Conservation (phyloP, 176 grass and related monocot species). For the Eremochloa ophiuroides region DNA sequence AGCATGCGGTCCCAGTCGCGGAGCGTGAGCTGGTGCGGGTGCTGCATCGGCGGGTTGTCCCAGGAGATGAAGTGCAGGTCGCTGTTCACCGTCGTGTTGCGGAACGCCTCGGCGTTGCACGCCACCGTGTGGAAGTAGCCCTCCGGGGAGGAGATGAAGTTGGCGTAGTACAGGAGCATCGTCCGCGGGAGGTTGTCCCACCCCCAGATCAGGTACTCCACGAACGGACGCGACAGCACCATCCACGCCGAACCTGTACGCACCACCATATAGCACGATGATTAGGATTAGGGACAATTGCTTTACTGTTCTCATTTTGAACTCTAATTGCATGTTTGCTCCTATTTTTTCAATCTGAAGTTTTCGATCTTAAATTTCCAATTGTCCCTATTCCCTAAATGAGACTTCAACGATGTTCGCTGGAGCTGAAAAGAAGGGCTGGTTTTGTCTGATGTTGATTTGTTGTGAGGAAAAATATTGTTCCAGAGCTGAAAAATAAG, state of each 20-base stretch:
- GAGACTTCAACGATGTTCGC: no score
- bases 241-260: conserved; percentile 95
- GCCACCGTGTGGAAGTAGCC: conserved; percentile 88
- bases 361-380: no score
- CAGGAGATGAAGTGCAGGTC: conserved; percentile 89
- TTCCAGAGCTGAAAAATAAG: no score
- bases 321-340: no score
- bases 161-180: conserved; percentile 85
- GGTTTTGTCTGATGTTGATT: no score
- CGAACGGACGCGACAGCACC: conserved; percentile 58
- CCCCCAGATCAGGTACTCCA: conserved; percentile 90
- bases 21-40: conserved; percentile 60
- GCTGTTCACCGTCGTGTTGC: conserved; percentile 76
- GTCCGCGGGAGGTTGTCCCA: conserved; percentile 90
- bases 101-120: conserved; percentile 74
- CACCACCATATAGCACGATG: background rate
- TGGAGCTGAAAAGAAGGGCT: no score
- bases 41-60: conserved; percentile 90
- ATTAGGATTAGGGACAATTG: no score
- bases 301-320: no score
- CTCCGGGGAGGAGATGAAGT: conserved; percentile 88
- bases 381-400: no score
- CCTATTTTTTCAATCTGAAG: no score
- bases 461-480: no score
- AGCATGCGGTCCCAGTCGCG: conserved; percentile 58